Evolutionary conservation across 2,329 filamentous ascomycete species (phyloP).

Genomic region (Aspergillus alliaceus): DNA sequence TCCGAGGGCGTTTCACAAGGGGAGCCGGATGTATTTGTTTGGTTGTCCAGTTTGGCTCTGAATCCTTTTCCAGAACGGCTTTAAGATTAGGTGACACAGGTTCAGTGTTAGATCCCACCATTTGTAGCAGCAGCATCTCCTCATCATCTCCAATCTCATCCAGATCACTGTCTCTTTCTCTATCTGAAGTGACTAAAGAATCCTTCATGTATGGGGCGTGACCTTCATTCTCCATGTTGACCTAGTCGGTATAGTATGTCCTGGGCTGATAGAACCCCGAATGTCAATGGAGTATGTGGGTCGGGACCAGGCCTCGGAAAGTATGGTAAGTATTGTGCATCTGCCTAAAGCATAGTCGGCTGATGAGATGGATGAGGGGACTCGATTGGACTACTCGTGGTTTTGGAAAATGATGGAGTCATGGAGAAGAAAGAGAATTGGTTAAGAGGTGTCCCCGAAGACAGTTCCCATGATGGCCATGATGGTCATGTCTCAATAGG

Average conservation of each 20-base stretch:
- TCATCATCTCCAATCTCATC: slow-evolving; percentile 15
- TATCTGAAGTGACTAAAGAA: not conserved
- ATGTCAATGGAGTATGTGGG: not conserved
- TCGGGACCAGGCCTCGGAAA: too few species aligned
- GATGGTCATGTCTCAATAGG: not conserved
- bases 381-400: not conserved
- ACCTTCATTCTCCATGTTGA: not conserved
- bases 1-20: slow-evolving; percentile 34
- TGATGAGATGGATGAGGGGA: not conserved
- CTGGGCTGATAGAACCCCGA: not conserved
- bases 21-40: slow-evolving; percentile 12
- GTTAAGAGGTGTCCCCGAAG: not conserved
- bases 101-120: slow-evolving; percentile 16
- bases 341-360: not conserved
- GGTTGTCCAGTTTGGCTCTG: slow-evolving; percentile 5
- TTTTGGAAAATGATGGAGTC: too few species aligned
- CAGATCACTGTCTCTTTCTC: not conserved
- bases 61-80: slow-evolving; percentile 16
- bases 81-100: slow-evolving; percentile 15
- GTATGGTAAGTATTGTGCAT: not conserved
- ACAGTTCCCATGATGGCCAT: not conserved
- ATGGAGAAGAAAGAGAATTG: not conserved
- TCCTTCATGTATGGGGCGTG: not conserved
- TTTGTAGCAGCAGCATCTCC: slow-evolving; percentile 20
- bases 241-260: not conserved